A percentile compares a stretch with the other conserved stretches of the same genome.
phyloP scores from a whole-genome alignment of 2,329 filamentous ascomycete genomes.

The Camillea tinctor region DNA sequence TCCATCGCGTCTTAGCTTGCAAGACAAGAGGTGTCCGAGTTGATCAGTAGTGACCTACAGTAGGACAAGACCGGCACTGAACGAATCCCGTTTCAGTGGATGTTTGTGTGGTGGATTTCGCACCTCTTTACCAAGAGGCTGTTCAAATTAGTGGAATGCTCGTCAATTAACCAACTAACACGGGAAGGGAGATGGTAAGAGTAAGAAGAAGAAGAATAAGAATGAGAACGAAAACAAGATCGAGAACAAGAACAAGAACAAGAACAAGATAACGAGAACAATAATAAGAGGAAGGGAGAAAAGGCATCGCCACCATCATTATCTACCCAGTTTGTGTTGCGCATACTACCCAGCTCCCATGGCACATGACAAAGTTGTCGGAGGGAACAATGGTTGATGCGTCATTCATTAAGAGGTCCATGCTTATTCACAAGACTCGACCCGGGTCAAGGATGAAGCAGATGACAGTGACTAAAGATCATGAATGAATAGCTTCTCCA shows the following conservation, averaged over 20 bases:
- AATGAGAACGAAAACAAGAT: too few species aligned
- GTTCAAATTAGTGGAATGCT: slow-evolving; percentile 15
- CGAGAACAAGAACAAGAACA: not conserved
- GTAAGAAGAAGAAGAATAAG: not conserved
- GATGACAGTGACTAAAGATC: not conserved
- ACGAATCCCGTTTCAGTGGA: slow-evolving; percentile 10
- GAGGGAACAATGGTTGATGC: not conserved
- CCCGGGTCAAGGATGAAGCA: not conserved
- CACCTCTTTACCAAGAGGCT: slow-evolving; percentile 14
- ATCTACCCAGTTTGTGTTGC: not conserved
- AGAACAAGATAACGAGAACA: not conserved
- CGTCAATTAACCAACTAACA: not conserved
- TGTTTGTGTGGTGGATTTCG: slow-evolving; percentile 10
- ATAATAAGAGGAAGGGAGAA: not conserved
- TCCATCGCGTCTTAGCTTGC: slow-evolving; percentile 29
- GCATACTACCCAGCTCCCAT: not conserved
- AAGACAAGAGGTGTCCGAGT: slow-evolving; percentile 11
- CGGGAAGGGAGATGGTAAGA: not conserved
- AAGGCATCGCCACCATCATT: slow-evolving; percentile 9
- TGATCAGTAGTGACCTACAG: slow-evolving; percentile 20
- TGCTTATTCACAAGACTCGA: not conserved
- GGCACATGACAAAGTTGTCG: not conserved
- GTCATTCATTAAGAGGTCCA: not conserved
- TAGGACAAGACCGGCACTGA: slow-evolving; percentile 9
- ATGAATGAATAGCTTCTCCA: not conserved